Evolutionary conservation across 495 filamentous ascomycete species (phyloP), one percentile per base, ranked within the genome.

Genomic region (Astrothelium macrocarpum): DNA sequence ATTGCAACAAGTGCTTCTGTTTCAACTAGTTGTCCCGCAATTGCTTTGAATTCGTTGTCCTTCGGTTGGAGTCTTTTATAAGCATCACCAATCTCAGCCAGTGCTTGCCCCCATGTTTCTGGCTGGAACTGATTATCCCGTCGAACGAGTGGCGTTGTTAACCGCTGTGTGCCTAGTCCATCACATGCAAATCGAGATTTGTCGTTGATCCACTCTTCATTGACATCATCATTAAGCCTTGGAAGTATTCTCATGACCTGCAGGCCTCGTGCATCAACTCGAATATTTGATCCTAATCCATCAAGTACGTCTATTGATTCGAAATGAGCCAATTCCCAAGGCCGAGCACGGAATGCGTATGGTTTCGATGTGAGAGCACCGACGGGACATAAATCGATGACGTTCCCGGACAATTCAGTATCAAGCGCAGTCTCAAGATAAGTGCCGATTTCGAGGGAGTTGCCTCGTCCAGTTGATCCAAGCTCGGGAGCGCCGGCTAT

Each of bases 171-270:
- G 81, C 87, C 92, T 65, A 98, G 78, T n/a, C 93, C 94, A 77
- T 98, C 94, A 74, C 91, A 96, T 9, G 94, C 93, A 75, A 97
- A 98, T 32, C 94, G 83, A 26, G 90, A 87, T 80, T 98, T 98
- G 79, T 98, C 94, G 72, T 97, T 93, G 72, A 98, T 96, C 94
- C 94, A 98, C 77, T 97, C 94, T 77, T 98, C 94, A 74, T 98
- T 98, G 65, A 98, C 84, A 72, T 97, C 91, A 68, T 98, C 94
- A 73, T 97, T 98, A 59, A 97, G 82, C 68, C 94, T 82, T 18
- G 94, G 94, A 20, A 95, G 71, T 62, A 98, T 81, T 61, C 95
- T 85, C 94, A 97, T 96, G 42, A 98, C 91, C 76, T 97, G 91
- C 69, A 97, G 75, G n/a, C 94, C 94, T 67, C 94, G 82, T 46